Evolutionary conservation across 225 moss, liverwort and hornwort genomes (phyloP).

Genomic region (Pseudoscleropodium purum): DNA sequence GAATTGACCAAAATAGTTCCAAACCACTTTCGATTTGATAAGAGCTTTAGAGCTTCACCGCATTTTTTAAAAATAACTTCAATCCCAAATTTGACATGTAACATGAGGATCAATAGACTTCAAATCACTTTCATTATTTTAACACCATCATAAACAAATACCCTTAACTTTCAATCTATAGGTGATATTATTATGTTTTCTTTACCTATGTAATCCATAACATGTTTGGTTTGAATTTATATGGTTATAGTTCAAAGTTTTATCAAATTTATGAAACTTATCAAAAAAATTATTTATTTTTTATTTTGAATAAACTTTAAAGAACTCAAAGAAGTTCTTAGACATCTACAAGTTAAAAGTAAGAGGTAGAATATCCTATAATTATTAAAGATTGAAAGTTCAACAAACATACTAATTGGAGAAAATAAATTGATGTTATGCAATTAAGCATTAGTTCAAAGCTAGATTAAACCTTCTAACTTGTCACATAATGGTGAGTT

Average conservation of each 20-base stretch:
- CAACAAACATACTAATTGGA: not conserved
- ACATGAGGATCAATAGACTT: not conserved
- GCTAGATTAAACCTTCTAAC: too few species aligned
- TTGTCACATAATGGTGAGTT: too few species aligned
- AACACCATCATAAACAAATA: fast-evolving
- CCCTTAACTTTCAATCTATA: not conserved
- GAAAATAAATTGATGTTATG: fast-evolving
- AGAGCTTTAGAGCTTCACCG: not conserved
- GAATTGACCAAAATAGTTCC: not conserved
- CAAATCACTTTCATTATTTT: not conserved
- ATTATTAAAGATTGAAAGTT: not conserved
- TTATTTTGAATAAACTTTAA: fast-evolving
- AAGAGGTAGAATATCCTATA: not conserved
- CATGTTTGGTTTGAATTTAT: not conserved
- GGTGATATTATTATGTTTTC: not conserved
- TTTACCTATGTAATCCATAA: fast-evolving
- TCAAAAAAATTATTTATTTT: not conserved
- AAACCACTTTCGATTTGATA: not conserved
- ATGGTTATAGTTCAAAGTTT: not conserved
- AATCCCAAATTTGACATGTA: fast-evolving
- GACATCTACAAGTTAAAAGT: fast-evolving
- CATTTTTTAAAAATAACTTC: not conserved
- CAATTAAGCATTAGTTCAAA: not conserved
- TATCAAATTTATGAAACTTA: not conserved
- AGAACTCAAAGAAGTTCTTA: not conserved